A percentile compares a stretch with the other conserved stretches of the same genome.
These are phyloP conservation scores for Firmiana major DNA, from an alignment of 345 rosid genomes.

Conservation along the genomic window DNA sequence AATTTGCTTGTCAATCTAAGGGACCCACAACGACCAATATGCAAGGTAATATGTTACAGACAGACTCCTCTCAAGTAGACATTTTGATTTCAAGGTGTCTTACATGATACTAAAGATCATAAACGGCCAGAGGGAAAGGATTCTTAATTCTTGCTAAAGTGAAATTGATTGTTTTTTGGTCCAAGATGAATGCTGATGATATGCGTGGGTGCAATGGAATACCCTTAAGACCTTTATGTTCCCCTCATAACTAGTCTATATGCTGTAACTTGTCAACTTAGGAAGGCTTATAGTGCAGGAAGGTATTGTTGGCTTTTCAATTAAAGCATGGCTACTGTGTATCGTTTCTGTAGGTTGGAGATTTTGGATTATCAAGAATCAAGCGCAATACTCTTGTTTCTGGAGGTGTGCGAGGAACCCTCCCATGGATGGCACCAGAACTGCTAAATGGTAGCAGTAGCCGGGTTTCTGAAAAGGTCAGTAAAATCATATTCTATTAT, in stretches of 20 bases:
- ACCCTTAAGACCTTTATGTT: constrained; percentile 1
- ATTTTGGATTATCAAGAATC: constrained; percentile 69
- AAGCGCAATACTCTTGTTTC: constrained; percentile 67
- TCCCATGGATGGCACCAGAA: constrained; percentile 84
- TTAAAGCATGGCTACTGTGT: background rate
- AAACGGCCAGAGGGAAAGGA: background rate
- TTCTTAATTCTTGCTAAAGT: background rate
- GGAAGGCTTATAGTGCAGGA: background rate
- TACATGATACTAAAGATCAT: background rate
- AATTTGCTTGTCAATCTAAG: constrained; percentile 62
- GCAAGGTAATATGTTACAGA: constrained; percentile 40
- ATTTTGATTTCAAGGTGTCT: background rate
- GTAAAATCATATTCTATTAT: background rate
- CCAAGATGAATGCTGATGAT: background rate
- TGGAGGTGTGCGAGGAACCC: constrained; percentile 72
- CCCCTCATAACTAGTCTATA: background rate
- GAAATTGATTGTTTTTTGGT: background rate
- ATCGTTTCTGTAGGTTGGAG: constrained; percentile 48
- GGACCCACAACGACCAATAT: constrained; percentile 69
- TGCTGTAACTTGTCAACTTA: background rate
- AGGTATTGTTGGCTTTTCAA: background rate
- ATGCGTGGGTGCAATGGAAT: background rate
- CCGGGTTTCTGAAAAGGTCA: constrained; percentile 63
- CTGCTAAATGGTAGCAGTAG: constrained; percentile 64
- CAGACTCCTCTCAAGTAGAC: constrained; percentile 3